Evolutionary conservation across 1,284 basidiomycete genomes (phyloP).

Genomic region (Tylopilus sp.): DNA sequence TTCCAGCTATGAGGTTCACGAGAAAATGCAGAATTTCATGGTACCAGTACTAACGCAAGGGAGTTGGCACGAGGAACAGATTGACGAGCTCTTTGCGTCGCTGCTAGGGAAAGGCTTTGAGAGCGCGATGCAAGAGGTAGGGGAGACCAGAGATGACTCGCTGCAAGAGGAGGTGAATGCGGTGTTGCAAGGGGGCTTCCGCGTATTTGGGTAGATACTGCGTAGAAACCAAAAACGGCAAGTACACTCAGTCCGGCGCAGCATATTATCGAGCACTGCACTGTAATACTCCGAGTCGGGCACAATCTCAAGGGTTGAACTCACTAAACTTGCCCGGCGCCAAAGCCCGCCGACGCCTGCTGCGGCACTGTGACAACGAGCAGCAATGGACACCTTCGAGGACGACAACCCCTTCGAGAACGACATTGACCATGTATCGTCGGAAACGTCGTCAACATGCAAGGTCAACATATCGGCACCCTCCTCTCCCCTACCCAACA

Average conservation of each 20-base stretch:
- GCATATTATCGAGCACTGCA: constrained; percentile 1
- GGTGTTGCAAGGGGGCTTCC: constrained; percentile 44
- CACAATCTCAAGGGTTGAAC: neutral
- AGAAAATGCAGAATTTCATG: constrained; percentile 93
- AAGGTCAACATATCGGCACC: constrained; percentile 61
- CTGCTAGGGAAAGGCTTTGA: constrained; percentile 71
- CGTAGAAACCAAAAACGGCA: constrained; percentile 30
- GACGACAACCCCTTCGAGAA: constrained; percentile 78
- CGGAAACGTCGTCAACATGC: constrained; percentile 60
- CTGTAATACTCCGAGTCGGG: too few relatives aligned
- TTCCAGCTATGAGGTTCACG: constrained; percentile 81
- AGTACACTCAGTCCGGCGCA: constrained; percentile 7
- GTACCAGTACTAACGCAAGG: constrained; percentile 69
- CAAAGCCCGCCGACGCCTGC: neutral
- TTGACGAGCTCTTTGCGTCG: constrained; percentile 86
- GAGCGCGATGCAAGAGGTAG: constrained; percentile 24
- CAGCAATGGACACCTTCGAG: constrained; percentile 61
- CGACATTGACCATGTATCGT: constrained; percentile 53
- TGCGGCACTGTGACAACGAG: neutral
- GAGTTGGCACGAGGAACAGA: constrained; percentile 87
- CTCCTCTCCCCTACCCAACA: constrained; percentile 50
- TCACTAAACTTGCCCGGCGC: neutral
- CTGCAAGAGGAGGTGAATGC: constrained; percentile 30
- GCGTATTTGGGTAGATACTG: constrained; percentile 49
- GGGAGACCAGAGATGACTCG: constrained; percentile 21